Base-by-base conservation (phyloP, 495 filamentous ascomycete genomes). In the Penicillium taxi region DNA sequence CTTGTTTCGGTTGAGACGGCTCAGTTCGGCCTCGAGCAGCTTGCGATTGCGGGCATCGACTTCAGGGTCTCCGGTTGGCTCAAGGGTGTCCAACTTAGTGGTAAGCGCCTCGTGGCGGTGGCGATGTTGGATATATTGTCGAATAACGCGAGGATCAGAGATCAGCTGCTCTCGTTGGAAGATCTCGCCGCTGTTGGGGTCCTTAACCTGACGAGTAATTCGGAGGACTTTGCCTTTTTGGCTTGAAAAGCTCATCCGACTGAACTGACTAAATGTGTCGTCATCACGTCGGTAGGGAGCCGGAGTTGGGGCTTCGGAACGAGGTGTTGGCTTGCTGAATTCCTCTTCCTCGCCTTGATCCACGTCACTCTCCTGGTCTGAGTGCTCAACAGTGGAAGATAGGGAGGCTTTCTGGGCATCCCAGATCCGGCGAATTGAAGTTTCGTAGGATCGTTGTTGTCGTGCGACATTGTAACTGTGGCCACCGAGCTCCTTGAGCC, bases 401-500 rank as follows among this genome's bases (percentile, higher is more conserved):
- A 99, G 61, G 39, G 81, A 90, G 15, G 73, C 67, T 51, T 81
- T 82, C 57, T 99, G 91, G 27, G 81, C 73, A 19, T 84, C 77
- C 91, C 91, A 99, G 41, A 96, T 94, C 12, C 79, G 74, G 14
- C 77, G 77, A 39, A 96, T 94, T 8, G 84, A 81, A 6, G 84
- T 75, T 44, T 93, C 87, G 58, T 99, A 99, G 26, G 82, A 77
- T 32, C 74, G 76, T 52, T 96, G 84, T 59, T 99, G 91, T 36
- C 78, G 73, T 40, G 86, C 86, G 38, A 99, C 91, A 47, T 99
- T 99, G 66, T 99, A 99, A 54, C 80, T 84, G 57, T 99, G 91
- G 2, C 91, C 90, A 22, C 88, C 86, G 42, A 89, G 84, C 17
- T 91, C 88, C 51, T 94, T 93, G 38, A 82, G 71, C 45, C 84